These are phyloP conservation scores for Globisporangium iwayamae DNA, from an alignment of 352 stramenopile species.

Conservation along the genomic window DNA sequence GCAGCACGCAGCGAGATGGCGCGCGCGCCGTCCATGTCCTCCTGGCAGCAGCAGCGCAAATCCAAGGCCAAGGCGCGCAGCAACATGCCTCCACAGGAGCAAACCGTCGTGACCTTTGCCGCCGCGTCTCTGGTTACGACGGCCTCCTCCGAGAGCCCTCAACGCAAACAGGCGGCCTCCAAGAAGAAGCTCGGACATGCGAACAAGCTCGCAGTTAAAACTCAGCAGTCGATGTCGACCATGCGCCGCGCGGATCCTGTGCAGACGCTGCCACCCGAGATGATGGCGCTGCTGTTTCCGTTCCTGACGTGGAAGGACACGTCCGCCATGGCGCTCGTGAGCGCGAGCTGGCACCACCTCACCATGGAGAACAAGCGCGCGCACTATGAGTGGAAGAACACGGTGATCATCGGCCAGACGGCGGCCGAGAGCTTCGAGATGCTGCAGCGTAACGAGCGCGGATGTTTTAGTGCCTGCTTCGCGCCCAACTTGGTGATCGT, in stretches of 20 bases:
- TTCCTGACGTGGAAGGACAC: slow-evolving; percentile 52
- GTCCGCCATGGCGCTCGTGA: slow-evolving; percentile 29
- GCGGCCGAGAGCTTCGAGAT: slow-evolving; percentile 28
- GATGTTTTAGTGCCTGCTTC: slow-evolving; percentile 32
- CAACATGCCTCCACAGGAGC: background rate
- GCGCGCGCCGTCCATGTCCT: slow-evolving; percentile 3
- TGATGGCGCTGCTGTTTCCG: slow-evolving; percentile 37
- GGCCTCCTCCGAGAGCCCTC: background rate
- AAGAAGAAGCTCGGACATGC: slow-evolving; percentile 1
- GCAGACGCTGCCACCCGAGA: slow-evolving; percentile 33
- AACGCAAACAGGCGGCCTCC: background rate
- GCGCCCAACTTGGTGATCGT: slow-evolving; percentile 40
- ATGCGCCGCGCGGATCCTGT: slow-evolving; percentile 5
- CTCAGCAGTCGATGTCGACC: background rate
- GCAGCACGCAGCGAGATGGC: slow-evolving; percentile 2
- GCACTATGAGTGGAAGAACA: slow-evolving; percentile 37
- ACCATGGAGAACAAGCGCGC: slow-evolving; percentile 20
- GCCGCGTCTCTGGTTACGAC: background rate
- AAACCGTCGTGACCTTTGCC: background rate
- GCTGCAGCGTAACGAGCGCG: slow-evolving; percentile 29
- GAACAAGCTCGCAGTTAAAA: background rate
- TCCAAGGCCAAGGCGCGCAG: slow-evolving; percentile 4
- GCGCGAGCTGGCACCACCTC: slow-evolving; percentile 20
- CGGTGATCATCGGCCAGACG: slow-evolving; percentile 22
- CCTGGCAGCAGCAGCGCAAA: background rate